Percentiles rank a stretch among this genome's conserved stretches.
Conservation (phyloP, 148 eudicot species). For the Arctostaphylos glauca region DNA sequence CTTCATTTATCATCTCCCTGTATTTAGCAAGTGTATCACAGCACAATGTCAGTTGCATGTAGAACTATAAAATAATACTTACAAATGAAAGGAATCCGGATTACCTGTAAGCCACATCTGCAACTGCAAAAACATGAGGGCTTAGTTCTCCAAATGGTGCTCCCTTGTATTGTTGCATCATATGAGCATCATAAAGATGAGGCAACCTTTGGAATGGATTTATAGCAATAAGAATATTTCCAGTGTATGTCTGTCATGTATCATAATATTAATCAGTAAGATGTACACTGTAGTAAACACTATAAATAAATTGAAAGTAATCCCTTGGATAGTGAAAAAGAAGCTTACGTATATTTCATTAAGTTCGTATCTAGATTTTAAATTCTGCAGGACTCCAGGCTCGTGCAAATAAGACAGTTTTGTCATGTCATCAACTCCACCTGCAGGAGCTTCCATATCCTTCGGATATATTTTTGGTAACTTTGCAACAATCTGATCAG, state of each 20-base stretch:
- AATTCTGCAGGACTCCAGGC: constrained; percentile 90
- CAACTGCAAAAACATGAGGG: constrained; percentile 98
- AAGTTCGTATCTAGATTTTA: constrained; percentile 86
- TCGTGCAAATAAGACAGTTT: constrained; percentile 94
- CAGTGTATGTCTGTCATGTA: constrained; percentile 92
- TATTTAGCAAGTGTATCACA: constrained; percentile 20
- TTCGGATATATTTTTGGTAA: constrained; percentile 75
- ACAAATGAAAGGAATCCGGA: constrained; percentile 14
- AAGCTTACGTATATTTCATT: constrained; percentile 90
- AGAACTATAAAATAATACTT: not conserved
- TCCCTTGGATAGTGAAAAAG: not conserved
- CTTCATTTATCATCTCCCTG: constrained; percentile 94
- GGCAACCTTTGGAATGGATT: constrained; percentile 96
- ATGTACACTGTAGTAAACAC: constrained; percentile 3
- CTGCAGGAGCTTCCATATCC: constrained; percentile 96
- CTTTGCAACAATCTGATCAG: constrained; percentile 66
- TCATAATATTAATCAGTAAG: constrained; percentile 19
- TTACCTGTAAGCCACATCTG: constrained; percentile 93
- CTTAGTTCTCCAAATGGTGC: constrained; percentile 90
- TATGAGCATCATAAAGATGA: constrained; percentile 84
- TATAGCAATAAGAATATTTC: constrained; percentile 94
- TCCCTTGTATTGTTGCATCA: constrained; percentile 99
- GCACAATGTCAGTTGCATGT: not conserved
- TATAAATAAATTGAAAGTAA: not conserved
- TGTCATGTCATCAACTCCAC: constrained; percentile 99